A percentile compares a stretch with the other conserved stretches of the same genome.
These are phyloP conservation scores for Alternaria atra DNA, from an alignment of 2,329 filamentous ascomycete species.

Conservation along the genomic window DNA sequence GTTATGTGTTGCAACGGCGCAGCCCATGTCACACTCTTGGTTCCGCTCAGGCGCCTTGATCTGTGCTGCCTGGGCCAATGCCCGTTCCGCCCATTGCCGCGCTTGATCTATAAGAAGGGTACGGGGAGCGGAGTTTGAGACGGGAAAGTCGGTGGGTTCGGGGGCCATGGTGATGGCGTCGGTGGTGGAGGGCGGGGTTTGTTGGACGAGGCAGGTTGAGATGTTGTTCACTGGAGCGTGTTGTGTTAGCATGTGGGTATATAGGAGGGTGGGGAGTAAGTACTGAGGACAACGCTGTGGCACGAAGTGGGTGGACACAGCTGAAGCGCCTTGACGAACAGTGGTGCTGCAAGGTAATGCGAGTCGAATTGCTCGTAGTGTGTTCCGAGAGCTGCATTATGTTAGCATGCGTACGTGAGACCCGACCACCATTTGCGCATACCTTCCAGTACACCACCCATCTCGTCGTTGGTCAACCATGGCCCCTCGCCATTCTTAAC, in stretches of 20 bases:
- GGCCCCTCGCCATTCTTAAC: slow-evolving; percentile 74
- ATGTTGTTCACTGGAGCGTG: slow-evolving; percentile 76
- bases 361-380: slow-evolving; percentile 78
- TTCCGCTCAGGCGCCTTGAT: slow-evolving; percentile 73
- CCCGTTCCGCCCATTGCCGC: slow-evolving; percentile 80
- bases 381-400: slow-evolving; percentile 71
- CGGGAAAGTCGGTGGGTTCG: slow-evolving; percentile 48
- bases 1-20: slow-evolving; percentile 84
- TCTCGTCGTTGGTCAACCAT: slow-evolving; percentile 75
- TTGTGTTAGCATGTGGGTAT: slow-evolving; percentile 11
- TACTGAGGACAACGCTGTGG: slow-evolving; percentile 81
- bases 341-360: slow-evolving; percentile 82
- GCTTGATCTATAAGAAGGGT: slow-evolving; percentile 73
- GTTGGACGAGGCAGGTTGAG: slow-evolving; percentile 76
- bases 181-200: slow-evolving; percentile 53
- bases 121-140: slow-evolving; percentile 60
- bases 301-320: slow-evolving; percentile 72
- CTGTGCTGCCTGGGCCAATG: slow-evolving; percentile 71
- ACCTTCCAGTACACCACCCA: slow-evolving; percentile 79
- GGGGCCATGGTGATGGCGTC: slow-evolving; percentile 39
- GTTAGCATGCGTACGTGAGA: slow-evolving; percentile 20
- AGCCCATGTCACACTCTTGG: slow-evolving; percentile 83
- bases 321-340: slow-evolving; percentile 85
- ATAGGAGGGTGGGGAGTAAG: slow-evolving; percentile 39
- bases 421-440: slow-evolving; percentile 27